A percentile compares a stretch with the other conserved stretches of the same genome.
phyloP scores from a whole-genome alignment of 2,329 filamentous ascomycete species.

The Neodidymelliopsis sp. region DNA sequence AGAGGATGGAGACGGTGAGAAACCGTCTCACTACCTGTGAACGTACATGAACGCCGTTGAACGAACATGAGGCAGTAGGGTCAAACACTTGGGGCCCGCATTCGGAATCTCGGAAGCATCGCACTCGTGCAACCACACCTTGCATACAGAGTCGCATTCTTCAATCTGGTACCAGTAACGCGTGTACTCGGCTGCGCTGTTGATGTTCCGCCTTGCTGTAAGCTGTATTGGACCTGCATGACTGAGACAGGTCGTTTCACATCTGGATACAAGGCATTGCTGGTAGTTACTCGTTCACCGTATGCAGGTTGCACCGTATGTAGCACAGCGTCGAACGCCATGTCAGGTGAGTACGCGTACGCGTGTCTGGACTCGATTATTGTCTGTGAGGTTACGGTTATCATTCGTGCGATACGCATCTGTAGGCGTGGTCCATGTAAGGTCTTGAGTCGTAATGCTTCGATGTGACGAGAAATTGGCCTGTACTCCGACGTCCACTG shows the following conservation, averaged over 20 bases:
- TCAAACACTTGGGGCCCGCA: constrained; percentile 20
- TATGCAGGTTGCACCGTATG: constrained; percentile 14
- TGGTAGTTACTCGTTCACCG: constrained; percentile 3
- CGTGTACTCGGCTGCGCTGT: constrained; percentile 27
- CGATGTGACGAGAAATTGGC: no score
- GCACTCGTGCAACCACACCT: constrained; percentile 37
- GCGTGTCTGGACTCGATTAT: constrained; percentile 9
- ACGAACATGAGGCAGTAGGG: constrained; percentile 11
- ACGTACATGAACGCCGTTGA: constrained; percentile 8
- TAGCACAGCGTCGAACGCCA: constrained; percentile 21
- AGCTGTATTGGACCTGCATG: constrained; percentile 22
- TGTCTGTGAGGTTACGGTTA: neutral
- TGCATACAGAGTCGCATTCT: constrained; percentile 41
- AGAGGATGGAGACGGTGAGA: neutral
- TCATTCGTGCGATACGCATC: no score
- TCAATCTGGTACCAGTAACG: constrained; percentile 36
- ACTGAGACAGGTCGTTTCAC: constrained; percentile 36
- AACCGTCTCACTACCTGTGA: constrained; percentile 2
- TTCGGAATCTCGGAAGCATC: constrained; percentile 15
- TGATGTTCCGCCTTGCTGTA: constrained; percentile 29
- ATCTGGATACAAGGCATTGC: constrained; percentile 9
- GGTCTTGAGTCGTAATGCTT: no score
- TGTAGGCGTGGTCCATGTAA: no score
- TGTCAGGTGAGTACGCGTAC: constrained; percentile 34
- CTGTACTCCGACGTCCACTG: neutral